Evolutionary conservation across 305 asterid genomes (phyloP).

Genomic region (Lippia alba): DNA sequence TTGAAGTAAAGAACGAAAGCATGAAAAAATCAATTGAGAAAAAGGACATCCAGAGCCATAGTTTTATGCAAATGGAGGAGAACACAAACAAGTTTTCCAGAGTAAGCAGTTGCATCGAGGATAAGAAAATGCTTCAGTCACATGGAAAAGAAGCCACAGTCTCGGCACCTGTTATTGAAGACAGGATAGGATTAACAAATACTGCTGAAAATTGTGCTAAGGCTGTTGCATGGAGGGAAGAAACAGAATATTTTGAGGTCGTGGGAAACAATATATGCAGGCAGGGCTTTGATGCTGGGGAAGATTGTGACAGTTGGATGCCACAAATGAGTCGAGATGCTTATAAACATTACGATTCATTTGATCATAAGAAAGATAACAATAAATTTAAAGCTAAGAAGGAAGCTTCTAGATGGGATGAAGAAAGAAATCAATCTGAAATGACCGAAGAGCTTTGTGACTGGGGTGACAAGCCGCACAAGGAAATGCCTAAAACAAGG

Average conservation of each 20-base stretch:
- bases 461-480: constrained; percentile 32
- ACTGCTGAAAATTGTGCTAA: constrained; percentile 40
- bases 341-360: constrained; percentile 37
- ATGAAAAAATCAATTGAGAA: constrained; percentile 48
- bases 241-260: constrained; percentile 50
- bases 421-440: constrained; percentile 37
- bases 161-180: constrained; percentile 42
- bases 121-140: constrained; percentile 35
- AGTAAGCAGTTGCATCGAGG: constrained; percentile 29
- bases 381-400: constrained; percentile 40
- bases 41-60: constrained; percentile 39
- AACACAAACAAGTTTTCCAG: constrained; percentile 33
- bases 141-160: constrained; percentile 28
- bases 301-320: constrained; percentile 36
- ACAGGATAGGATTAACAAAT: constrained; percentile 37
- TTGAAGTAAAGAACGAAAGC: constrained; percentile 44
- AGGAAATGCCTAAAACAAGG: constrained; percentile 36
- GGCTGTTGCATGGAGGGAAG: constrained; percentile 51
- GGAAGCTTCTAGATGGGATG: constrained; percentile 45
- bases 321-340: constrained; percentile 40
- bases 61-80: constrained; percentile 45
- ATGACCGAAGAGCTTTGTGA: constrained; percentile 35
- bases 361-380: constrained; percentile 37
- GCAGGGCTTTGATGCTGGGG: constrained; percentile 39
- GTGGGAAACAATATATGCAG: constrained; percentile 41